phyloP scores from a whole-genome alignment of 257 asterid species.

The Oldenlandia corymbosa region DNA sequence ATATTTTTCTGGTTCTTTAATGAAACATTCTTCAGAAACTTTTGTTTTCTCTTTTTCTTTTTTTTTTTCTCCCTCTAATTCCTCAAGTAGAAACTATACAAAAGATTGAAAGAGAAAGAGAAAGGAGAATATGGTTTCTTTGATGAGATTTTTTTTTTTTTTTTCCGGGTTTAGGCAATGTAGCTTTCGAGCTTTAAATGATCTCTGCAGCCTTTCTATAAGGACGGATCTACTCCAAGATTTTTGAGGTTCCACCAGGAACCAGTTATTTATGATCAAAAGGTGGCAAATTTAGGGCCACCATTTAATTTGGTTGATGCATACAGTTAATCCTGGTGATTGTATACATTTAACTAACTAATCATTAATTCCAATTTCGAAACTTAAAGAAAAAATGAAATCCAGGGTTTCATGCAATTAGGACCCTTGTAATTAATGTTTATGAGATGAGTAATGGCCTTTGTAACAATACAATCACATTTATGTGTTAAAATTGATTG shows the following conservation, averaged over 20 bases:
- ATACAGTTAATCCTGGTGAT: too few species aligned
- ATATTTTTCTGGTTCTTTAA: constrained; percentile 11
- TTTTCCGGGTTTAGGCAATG: constrained; percentile 22
- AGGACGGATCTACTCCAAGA: constrained; percentile 30
- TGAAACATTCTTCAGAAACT: constrained; percentile 20
- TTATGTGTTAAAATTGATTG: too few species aligned
- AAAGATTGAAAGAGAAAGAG: not conserved
- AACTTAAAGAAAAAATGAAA: too few species aligned
- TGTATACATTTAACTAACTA: too few species aligned
- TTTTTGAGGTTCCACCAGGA: constrained; percentile 19
- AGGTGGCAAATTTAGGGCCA: constrained; percentile 48
- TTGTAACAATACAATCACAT: too few species aligned
- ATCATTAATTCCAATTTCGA: too few species aligned
- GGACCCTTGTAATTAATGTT: too few species aligned
- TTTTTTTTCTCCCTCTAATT: not conserved
- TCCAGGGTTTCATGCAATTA: too few species aligned
- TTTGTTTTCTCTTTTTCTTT: not conserved
- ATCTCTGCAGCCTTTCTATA: constrained; percentile 20
- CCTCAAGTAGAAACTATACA: not conserved
- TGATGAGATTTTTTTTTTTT: constrained; percentile 16
- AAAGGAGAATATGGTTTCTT: not conserved
- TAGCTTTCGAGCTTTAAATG: constrained; percentile 37
- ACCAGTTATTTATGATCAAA: constrained; percentile 9
- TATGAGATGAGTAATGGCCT: too few species aligned
- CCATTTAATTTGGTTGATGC: constrained; percentile 4